Percentiles rank a stretch among this genome's conserved stretches.
Evolutionary conservation across 768 basidiomycete species (phyloP).

Genomic region (Leccinum subtestaceum): DNA sequence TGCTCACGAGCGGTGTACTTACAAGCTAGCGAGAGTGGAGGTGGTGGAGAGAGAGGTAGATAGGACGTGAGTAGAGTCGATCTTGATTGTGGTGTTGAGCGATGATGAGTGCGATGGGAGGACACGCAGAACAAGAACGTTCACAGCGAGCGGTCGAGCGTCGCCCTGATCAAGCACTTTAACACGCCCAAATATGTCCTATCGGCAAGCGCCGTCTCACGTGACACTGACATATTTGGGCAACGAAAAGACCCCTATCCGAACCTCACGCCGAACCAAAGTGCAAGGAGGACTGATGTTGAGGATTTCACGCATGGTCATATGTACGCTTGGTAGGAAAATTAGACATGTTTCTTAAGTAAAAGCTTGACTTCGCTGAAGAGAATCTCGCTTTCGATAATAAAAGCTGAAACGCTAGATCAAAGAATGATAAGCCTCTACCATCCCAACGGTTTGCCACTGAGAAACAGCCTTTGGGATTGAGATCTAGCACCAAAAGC

Average conservation of each 20-base stretch:
- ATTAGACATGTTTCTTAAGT: no score
- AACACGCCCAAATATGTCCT: conserved; percentile 27
- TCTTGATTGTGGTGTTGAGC: conserved; percentile 13
- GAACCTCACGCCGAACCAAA: no score
- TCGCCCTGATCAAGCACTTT: conserved; percentile 30
- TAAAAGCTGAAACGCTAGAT: no score
- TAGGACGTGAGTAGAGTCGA: conserved; percentile 8
- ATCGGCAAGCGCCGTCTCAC: conserved; percentile 33
- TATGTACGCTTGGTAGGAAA: no score
- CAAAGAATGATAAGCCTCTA: no score
- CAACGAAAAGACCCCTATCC: conserved; percentile 17
- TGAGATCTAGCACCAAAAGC: no score
- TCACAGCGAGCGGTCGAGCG: conserved; percentile 15
- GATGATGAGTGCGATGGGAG: conserved; percentile 26
- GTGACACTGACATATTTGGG: conserved; percentile 19
- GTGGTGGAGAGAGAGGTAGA: conserved; percentile 1
- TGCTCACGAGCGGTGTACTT: conserved; percentile 17
- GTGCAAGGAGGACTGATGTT: no score
- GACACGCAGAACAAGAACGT: conserved; percentile 13
- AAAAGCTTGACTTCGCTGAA: no score
- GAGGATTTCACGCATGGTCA: no score
- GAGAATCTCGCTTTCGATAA: no score
- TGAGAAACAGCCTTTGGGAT: no score
- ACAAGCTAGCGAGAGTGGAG: conserved; percentile 1
- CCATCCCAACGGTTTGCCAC: no score